A percentile compares a stretch with the other conserved stretches of the same genome.
These are phyloP conservation scores for Chlamydomonas sp. DNA, from an alignment of 139 green algal species.

Conservation along the genomic window DNA sequence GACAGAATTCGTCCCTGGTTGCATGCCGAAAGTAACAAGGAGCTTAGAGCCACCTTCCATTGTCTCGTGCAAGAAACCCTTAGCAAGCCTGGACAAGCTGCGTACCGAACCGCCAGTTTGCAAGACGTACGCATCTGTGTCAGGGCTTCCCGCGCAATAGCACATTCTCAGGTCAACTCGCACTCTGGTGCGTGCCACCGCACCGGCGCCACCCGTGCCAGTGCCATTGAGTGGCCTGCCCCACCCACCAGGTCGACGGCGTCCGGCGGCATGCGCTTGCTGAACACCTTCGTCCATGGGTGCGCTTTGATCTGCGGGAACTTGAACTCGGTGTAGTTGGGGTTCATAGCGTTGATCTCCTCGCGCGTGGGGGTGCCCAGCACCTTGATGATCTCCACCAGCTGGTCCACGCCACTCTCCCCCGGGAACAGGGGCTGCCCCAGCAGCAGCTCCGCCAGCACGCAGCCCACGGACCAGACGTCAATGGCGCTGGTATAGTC, in stretches of 20 bases:
- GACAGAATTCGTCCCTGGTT: too few species aligned
- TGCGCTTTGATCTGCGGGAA: constrained; percentile 98
- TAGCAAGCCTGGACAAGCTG: too few species aligned
- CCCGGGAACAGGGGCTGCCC: constrained; percentile 92
- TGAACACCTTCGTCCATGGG: constrained; percentile 97
- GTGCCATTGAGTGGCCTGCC: not conserved
- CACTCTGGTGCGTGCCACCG: too few species aligned
- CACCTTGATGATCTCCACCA: constrained; percentile 99
- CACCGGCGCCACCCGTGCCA: too few species aligned
- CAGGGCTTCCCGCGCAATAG: too few species aligned
- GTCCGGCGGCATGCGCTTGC: constrained; percentile 90
- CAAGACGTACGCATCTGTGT: too few species aligned
- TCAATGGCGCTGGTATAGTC: constrained; percentile 99
- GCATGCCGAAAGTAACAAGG: too few species aligned
- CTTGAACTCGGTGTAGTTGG: constrained; percentile 99
- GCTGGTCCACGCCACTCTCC: constrained; percentile 97
- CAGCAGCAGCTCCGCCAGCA: constrained; percentile 98
- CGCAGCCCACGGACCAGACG: constrained; percentile 97
- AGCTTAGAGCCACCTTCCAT: too few species aligned
- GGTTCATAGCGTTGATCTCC: constrained; percentile 99
- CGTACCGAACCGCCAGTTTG: too few species aligned
- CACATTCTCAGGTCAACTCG: too few species aligned
- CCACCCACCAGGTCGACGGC: constrained; percentile 89
- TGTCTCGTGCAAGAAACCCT: too few species aligned
- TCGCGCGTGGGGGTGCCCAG: constrained; percentile 94